A percentile compares a stretch with the other conserved stretches of the same genome.
These are phyloP conservation scores for Diaporthe helianthi DNA, from an alignment of 2,329 filamentous ascomycete species.

Conservation along the genomic window DNA sequence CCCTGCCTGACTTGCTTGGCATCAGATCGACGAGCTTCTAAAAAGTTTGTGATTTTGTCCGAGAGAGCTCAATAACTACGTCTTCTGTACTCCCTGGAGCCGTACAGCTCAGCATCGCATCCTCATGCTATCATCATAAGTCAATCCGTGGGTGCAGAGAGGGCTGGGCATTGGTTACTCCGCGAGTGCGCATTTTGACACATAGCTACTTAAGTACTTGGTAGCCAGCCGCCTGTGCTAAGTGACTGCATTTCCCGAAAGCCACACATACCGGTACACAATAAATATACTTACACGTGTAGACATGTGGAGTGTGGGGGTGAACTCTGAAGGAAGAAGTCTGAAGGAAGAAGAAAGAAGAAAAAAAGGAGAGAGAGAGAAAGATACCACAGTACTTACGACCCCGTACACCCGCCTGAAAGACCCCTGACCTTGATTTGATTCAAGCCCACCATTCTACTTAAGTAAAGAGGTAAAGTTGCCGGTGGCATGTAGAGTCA, in stretches of 20 bases:
- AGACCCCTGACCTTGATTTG: too few species aligned
- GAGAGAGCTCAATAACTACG: neutral
- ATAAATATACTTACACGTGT: constrained; percentile 10
- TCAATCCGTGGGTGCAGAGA: neutral
- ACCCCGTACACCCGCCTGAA: neutral
- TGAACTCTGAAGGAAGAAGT: too few species aligned
- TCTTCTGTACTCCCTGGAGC: too few species aligned
- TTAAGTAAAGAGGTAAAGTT: too few species aligned
- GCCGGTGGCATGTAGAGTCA: constrained; percentile 3
- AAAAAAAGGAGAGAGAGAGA: neutral
- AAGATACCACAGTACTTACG: too few species aligned
- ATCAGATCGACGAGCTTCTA: constrained; percentile 24
- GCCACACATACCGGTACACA: too few species aligned
- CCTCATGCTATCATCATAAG: neutral
- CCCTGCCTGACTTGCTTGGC: constrained; percentile 7
- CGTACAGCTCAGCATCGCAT: neutral
- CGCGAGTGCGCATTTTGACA: neutral
- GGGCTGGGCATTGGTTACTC: neutral
- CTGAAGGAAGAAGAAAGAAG: too few species aligned
- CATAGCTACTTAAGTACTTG: too few species aligned
- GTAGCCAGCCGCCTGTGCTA: too few species aligned
- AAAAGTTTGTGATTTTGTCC: constrained; percentile 8
- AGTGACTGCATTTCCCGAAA: constrained; percentile 2
- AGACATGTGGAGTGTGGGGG: constrained; percentile 15
- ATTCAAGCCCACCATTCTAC: neutral